Percentiles rank a stretch among this genome's conserved stretches.
phyloP scores from a whole-genome alignment of 2,329 filamentous ascomycete genomes.

The Phaeoacremonium minimum region DNA sequence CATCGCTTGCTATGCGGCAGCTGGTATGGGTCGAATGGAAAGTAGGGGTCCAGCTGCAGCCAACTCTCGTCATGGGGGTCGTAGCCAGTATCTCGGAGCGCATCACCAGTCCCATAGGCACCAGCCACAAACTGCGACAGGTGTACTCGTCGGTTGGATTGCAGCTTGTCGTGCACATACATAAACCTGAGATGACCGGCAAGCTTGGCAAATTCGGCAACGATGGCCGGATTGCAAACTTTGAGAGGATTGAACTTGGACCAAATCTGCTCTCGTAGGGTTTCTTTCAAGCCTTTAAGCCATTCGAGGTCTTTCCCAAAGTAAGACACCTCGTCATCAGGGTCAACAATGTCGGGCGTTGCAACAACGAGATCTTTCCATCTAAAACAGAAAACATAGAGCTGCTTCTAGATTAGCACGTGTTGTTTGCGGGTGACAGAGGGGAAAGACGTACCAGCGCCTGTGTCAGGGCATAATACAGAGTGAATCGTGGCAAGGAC shows the following conservation, averaged over 20 bases:
- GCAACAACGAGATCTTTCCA: slow-evolving; percentile 83
- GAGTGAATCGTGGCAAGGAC: slow-evolving; percentile 76
- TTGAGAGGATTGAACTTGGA: slow-evolving; percentile 92
- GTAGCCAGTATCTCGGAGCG: slow-evolving; percentile 47
- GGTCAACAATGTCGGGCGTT: slow-evolving; percentile 55
- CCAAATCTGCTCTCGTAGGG: slow-evolving; percentile 73
- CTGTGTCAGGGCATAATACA: slow-evolving; percentile 86
- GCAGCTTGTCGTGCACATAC: slow-evolving; percentile 83
- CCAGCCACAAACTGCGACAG: slow-evolving; percentile 65
- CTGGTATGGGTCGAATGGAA: slow-evolving; percentile 96
- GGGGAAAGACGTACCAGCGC: no score
- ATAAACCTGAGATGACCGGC: slow-evolving; percentile 81
- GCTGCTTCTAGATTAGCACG: no score
- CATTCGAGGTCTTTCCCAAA: slow-evolving; percentile 72
- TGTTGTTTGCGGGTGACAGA: no score
- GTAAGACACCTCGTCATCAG: slow-evolving; percentile 56
- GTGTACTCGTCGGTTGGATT: slow-evolving; percentile 86
- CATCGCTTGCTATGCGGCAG: slow-evolving; percentile 82
- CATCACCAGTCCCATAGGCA: slow-evolving; percentile 50
- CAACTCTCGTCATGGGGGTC: slow-evolving; percentile 66
- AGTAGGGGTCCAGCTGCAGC: slow-evolving; percentile 88
- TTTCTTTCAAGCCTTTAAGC: slow-evolving; percentile 69
- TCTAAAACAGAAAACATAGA: slow-evolving; percentile 97
- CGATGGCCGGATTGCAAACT: slow-evolving; percentile 86
- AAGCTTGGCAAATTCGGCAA: slow-evolving; percentile 85